Evolutionary conservation across 2,329 filamentous ascomycete species (phyloP).

Genomic region (Biscogniauxia marginata): DNA sequence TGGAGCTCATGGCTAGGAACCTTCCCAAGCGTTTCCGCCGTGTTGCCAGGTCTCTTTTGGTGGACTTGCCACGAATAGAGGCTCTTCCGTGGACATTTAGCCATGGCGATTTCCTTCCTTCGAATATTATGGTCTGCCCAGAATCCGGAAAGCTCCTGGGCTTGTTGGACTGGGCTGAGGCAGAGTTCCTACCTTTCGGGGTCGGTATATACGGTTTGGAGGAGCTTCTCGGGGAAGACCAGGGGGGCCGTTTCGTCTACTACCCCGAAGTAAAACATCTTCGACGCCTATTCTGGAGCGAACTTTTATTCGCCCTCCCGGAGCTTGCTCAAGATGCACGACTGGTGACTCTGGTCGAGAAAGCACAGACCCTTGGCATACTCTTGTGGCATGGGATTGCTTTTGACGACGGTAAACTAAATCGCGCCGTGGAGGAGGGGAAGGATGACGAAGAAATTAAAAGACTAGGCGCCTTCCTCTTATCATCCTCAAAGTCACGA

Average conservation of each 20-base stretch:
- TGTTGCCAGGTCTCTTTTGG: conserved; percentile 26
- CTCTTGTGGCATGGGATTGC: conserved; percentile 64
- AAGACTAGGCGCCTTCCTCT: conserved; percentile 42
- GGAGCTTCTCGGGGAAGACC: conserved; percentile 53
- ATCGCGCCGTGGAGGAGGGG: conserved; percentile 54
- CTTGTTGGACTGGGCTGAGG: conserved; percentile 65
- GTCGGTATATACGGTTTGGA: conserved; percentile 60
- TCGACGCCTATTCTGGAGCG: conserved; percentile 50
- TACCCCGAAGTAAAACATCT: conserved; percentile 43
- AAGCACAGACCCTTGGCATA: conserved; percentile 52
- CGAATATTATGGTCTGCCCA: conserved; percentile 54
- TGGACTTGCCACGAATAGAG: conserved; percentile 36
- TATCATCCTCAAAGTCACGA: conserved; percentile 9
- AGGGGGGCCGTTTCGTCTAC: conserved; percentile 40
- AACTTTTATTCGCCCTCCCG: conserved; percentile 35
- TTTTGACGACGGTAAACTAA: conserved; percentile 58
- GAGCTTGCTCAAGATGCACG: conserved; percentile 29
- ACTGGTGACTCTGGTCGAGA: conserved; percentile 34
- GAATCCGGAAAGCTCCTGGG: conserved; percentile 47
- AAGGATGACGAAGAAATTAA: conserved; percentile 53
- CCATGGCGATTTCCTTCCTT: conserved; percentile 59
- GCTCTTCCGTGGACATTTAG: conserved; percentile 54
- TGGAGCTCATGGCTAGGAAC: conserved; percentile 35
- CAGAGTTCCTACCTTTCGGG: conserved; percentile 59
- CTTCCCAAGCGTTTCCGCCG: conserved; percentile 37